Evolutionary conservation across 805 yeast genomes (phyloP), one percentile per base, ranked within the genome.

Genomic region (Blastobotrys mokoenaii): DNA sequence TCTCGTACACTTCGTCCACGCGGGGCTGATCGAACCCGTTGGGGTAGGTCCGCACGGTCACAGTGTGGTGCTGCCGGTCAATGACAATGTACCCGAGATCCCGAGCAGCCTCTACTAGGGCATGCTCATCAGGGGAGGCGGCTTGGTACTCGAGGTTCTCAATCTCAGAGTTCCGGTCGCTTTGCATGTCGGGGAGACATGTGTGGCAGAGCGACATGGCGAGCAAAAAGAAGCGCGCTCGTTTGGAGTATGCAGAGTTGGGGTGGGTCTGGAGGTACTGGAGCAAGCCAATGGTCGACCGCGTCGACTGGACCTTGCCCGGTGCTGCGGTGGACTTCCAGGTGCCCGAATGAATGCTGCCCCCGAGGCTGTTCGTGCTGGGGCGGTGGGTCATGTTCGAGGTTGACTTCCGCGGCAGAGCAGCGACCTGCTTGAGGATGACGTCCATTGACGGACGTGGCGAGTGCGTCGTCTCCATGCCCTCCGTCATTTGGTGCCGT

Each of bases 111-210:
- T 82, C 78, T 2, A 93, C 90, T 27, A 93, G 67, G 0, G 99
- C 98, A 41, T 89, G 65, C 61, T 93, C 99, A 65, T 93, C 99
- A 0, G 98, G 99, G 0, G 97, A 89, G 0, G 97, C 80, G 0
- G 97, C 86, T 60, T 90, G 97, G 56, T 93, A 93, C 43, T 77
- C 80, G 8, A 89, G 76, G 17, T 71, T 68, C 46, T 78, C 80
- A 18, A 88, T 77, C 2, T 42, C 40, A 10, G 38, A 14, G 27
- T 18, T 35, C 16, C 8, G 17, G 33, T 48, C 50, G 10, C 14
- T 12, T 18, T 15, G 34, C 10, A 34, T 42, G 10, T 63, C 67
- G 1, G 97, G 97, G 40, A 86, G 66, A 60, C 97, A 90, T 0
- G 93, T 75, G 59, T 89, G 96, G 56, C 98, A 93, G 39, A 93